A percentile compares a stretch with the other conserved stretches of the same genome.
phyloP scores from a whole-genome alignment of 169 alveolate species.

The Perkinsus olseni region DNA sequence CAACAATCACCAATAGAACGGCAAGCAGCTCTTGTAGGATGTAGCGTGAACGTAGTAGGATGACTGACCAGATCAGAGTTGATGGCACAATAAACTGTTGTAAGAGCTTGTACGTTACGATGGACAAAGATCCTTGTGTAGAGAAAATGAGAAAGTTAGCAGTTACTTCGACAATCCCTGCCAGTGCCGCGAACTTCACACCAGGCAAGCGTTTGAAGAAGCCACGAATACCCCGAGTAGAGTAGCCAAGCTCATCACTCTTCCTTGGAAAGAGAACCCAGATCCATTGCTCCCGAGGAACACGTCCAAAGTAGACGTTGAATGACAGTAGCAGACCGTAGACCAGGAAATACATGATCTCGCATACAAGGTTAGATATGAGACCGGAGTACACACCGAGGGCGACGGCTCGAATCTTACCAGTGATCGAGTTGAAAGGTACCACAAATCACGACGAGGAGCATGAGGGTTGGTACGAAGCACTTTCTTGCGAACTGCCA shows the following conservation, averaged over 20 bases:
- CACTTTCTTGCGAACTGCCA: not conserved
- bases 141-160: not conserved
- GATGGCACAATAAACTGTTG: not conserved
- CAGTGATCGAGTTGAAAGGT: not conserved
- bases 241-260: not conserved
- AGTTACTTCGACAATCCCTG: not conserved
- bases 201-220: not conserved
- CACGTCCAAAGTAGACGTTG: not conserved
- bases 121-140: not conserved
- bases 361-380: not conserved
- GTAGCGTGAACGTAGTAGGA: not conserved
- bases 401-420: not conserved
- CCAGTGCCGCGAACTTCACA: not conserved
- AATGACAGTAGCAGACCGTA: not conserved
- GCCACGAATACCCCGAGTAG: too few species aligned
- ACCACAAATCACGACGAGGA: not conserved
- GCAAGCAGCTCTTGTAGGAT: not conserved
- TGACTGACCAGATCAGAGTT: not conserved
- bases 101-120: not conserved
- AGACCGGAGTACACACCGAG: not conserved
- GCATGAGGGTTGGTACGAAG: not conserved
- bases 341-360: too few species aligned
- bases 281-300: not conserved
- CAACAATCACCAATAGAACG: not conserved
- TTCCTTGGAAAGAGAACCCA: not conserved